Conservation (phyloP, 2,329 filamentous ascomycete species). For the Hawksworthiomyces lignivorus region DNA sequence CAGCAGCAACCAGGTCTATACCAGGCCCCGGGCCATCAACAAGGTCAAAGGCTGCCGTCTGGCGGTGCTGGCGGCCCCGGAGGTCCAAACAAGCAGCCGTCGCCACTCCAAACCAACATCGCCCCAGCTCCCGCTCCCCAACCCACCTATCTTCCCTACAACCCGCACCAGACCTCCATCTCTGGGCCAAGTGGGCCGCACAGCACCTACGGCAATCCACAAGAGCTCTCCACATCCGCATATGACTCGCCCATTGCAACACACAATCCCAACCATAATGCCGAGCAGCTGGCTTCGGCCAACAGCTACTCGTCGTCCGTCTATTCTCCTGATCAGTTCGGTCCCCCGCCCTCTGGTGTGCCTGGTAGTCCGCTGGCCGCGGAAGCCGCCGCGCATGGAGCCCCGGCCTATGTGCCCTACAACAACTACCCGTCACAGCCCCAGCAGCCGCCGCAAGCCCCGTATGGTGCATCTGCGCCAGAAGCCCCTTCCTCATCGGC, state of each 20-base stretch:
- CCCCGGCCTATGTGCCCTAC: slow-evolving; percentile 29
- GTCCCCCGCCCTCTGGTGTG: slow-evolving; percentile 19
- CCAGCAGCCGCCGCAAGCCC: slow-evolving; percentile 29
- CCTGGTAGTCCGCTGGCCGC: slow-evolving; percentile 21
- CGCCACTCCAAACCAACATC: slow-evolving; percentile 41
- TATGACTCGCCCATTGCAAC: slow-evolving; percentile 66
- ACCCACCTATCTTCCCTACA: slow-evolving; percentile 41
- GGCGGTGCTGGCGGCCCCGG: slow-evolving; percentile 21
- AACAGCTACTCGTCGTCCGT: slow-evolving; percentile 39
- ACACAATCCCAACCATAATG: slow-evolving; percentile 39
- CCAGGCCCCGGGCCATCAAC: slow-evolving; percentile 1
- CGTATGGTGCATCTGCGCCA: no score
- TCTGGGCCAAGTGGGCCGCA: slow-evolving; percentile 47
- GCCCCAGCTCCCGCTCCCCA: slow-evolving; percentile 34
- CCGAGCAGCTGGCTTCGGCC: slow-evolving; percentile 22
- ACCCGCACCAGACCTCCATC: slow-evolving; percentile 29
- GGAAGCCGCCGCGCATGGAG: slow-evolving; percentile 20
- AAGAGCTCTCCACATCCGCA: slow-evolving; percentile 69
- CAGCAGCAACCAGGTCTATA: slow-evolving; percentile 4
- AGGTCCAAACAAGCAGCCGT: slow-evolving; percentile 32
- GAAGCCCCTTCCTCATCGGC: slow-evolving; percentile 27
- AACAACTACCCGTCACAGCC: slow-evolving; percentile 23
- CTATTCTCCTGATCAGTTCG: slow-evolving; percentile 42
- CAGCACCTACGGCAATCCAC: slow-evolving; percentile 63
- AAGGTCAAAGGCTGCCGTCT: slow-evolving; percentile 40